Evolutionary conservation across 352 stramenopile species (phyloP), one percentile per base, ranked within the genome.

Genomic region (Pythium vanterpoolii): DNA sequence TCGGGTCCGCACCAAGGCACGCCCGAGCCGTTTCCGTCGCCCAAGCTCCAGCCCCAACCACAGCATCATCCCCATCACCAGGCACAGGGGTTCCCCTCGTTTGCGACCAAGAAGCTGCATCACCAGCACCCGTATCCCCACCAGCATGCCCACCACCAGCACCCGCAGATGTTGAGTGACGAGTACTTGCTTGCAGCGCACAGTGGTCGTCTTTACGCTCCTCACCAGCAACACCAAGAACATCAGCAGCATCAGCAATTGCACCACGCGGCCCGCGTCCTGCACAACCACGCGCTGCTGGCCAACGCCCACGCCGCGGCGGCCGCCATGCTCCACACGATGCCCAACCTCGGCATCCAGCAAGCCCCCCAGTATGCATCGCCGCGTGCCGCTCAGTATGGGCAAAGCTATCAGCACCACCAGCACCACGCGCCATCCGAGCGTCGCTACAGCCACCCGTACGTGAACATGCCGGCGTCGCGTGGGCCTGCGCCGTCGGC

Each of bases 11-110:
- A 91, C 48, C 81, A 83, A 9, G 85, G 85, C 47, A 73, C 77
- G 31, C 74, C 71, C 0, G 85, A 95, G 60, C 74, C 73, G 7
- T 95, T 95, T 46, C 83, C 81, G 16, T 68, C 66, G 4, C 74
- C 79, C 10, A 93, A 90, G 63, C 71, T 39, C 1, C 62, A 69
- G 42, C 64, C 70, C 33, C 36, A 34, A 9, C 31, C 53, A 5
- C 54, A 45, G 0, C 56, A 56, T 13, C 39, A 60, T 13, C 54
- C 45, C 43, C 54, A 61, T 9, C 53, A 60, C 23, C 53, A 60
- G 21, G 69, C 31, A 7, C 62, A 65, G 31, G 62, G 69, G 36
- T 19, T 33, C 19, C 27, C 19, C 36, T 13, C 33, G 13, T 62
- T 46, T 44, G 55, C 31, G 2, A 24, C n/a, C 27, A 62, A 62